Evolutionary conservation across 1,284 basidiomycete genomes (phyloP), one percentile per base, ranked within the genome.

Genomic region (Cryptococcus maquisensis): DNA sequence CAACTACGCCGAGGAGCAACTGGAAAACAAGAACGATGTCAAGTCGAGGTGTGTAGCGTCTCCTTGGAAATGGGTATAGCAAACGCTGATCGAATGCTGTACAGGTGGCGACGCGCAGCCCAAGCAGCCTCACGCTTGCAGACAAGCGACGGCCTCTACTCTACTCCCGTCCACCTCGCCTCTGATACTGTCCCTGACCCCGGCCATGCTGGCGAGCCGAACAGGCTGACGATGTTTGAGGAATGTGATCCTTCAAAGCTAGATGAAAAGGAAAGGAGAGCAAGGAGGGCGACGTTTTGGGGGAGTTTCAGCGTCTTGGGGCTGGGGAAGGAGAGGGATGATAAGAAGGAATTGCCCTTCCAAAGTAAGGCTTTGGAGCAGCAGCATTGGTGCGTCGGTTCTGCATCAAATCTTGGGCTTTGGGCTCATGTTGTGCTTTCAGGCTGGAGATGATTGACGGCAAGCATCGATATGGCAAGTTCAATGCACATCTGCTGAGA

Each of bases 391-490:
- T 61, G 46, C 32, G 64, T 60, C 8, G 15, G 9, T 26, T 38
- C 12, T 20, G n/a, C n/a, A n/a, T 9, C 10, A n/a, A n/a, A 18
- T 7, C 10, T 24, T 20, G 47, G 32, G 21, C 36, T 13, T 47
- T 12, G 18, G 49, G 26, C 20, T 26, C n/a, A 20, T 51, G 54
- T n/a, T 18, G 32, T 4, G 15, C 38, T 18, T n/a, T 5, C 35
- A 66, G 83, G 83, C 71, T 85, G 12, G 85, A 86, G 65, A 78
- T 86, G 57, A 80, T 86, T 40, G 86, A 87, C 65, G 81, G 81
- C 20, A 40, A 23, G 51, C 65, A 69, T 49, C 61, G 67, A 38
- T 62, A 69, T 60, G 67, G 60, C 51, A 37, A 36, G 48, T 56
- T n/a, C 13, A 8, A 32, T 32, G 28, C 48, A 39, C 16, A 37